Evolutionary conservation across 2,329 filamentous ascomycete species (phyloP).

Genomic region (Hymenoscyphus infarciens): DNA sequence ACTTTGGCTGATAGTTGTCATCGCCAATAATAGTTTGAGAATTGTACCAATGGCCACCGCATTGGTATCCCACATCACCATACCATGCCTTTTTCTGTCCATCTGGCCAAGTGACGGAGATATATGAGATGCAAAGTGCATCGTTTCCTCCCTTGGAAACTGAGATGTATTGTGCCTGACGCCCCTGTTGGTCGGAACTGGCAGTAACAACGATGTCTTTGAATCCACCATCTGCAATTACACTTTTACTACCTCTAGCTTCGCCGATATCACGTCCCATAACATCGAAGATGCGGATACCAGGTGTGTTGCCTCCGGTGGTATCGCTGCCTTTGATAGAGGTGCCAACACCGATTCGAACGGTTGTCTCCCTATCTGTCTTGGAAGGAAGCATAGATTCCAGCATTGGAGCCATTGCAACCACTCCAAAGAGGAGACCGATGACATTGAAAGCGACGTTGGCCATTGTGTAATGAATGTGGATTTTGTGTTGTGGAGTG

Average conservation of each 20-base stretch:
- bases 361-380: background rate
- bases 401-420: slow-evolving; percentile 4
- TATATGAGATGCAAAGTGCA: slow-evolving; percentile 7
- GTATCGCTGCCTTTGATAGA: slow-evolving; percentile 1
- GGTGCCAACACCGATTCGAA: background rate
- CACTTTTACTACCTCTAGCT: background rate
- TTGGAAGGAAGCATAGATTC: slow-evolving; percentile 4
- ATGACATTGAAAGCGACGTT: slow-evolving; percentile 1
- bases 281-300: slow-evolving; percentile 4
- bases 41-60: background rate
- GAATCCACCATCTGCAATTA: background rate
- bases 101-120: background rate
- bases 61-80: slow-evolving; percentile 3
- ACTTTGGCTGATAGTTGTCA: slow-evolving; percentile 1
- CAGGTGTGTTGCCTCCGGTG: slow-evolving; percentile 5
- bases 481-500: background rate
- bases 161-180: background rate
- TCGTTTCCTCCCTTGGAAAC: slow-evolving; percentile 3
- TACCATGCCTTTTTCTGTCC: background rate
- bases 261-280: background rate
- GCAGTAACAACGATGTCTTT: background rate
- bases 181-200: background rate
- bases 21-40: background rate
- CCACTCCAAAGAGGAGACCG: background rate
- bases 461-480: slow-evolving; percentile 4